These are phyloP conservation scores for Fimicolochytrium jonesii DNA, from an alignment of 192 early-diverging fungal genomes.

Conservation along the genomic window DNA sequence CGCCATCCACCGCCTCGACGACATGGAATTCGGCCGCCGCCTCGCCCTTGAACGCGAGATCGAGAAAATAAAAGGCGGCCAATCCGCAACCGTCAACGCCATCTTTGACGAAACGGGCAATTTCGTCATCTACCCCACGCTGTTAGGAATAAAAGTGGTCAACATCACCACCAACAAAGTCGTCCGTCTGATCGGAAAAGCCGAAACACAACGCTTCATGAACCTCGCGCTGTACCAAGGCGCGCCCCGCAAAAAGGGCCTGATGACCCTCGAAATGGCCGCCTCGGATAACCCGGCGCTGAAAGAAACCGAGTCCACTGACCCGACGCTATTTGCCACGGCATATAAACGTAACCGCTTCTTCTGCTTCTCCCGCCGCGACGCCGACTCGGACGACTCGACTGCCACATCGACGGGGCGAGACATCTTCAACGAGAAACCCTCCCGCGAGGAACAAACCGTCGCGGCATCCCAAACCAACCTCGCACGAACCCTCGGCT, in stretches of 20 bases:
- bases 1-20: conserved; percentile 75
- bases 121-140: conserved; percentile 87
- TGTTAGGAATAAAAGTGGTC: conserved; percentile 94
- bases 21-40: conserved; percentile 97
- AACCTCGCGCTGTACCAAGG: conserved; percentile 89
- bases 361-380: conserved; percentile 85
- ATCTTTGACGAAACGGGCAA: conserved; percentile 90
- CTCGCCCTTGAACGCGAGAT: conserved; percentile 85
- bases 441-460: conserved; percentile 91
- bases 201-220: conserved; percentile 86
- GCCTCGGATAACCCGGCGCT: conserved; percentile 80
- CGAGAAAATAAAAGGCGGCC: conserved; percentile 61
- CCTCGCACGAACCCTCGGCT: conserved; percentile 58
- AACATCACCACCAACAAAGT: conserved; percentile 85
- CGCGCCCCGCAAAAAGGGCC: conserved; percentile 72
- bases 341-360: conserved; percentile 90
- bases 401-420: conserved; percentile 50
- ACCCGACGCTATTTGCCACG: conserved; percentile 89
- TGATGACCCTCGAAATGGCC: conserved; percentile 72
- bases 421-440: conserved; percentile 98
- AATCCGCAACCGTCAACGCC: conserved; percentile 31
- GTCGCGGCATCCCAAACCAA: conserved; percentile 57
- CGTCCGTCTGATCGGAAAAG: conserved; percentile 77
- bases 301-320: conserved; percentile 57
- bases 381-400: conserved; percentile 67